These are phyloP conservation scores for Coriaria nepalensis DNA, from an alignment of 306 rosid species.

Conservation along the genomic window DNA sequence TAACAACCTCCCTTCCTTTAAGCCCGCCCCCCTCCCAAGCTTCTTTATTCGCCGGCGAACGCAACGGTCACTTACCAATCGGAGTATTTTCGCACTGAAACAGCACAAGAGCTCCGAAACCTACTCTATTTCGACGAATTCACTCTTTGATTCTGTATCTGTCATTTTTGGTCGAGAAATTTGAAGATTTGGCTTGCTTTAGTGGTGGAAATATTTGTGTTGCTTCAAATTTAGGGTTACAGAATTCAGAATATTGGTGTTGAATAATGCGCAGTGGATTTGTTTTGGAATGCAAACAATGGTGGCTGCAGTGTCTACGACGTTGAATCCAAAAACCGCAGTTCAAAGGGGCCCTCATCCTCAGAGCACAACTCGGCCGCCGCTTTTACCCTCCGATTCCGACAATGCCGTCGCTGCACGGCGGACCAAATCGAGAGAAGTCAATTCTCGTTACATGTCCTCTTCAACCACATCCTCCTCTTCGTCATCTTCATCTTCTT, in stretches of 20 bases:
- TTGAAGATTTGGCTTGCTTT: slow-evolving; percentile 1
- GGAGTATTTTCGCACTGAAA: slow-evolving; percentile 1
- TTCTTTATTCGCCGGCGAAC: slow-evolving; percentile 17
- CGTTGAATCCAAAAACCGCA: slow-evolving; percentile 36
- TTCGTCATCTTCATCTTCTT: slow-evolving; percentile 11
- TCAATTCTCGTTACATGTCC: slow-evolving; percentile 71
- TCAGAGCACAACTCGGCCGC: slow-evolving; percentile 45
- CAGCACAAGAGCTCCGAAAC: background rate
- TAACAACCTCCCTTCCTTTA: slow-evolving; percentile 2
- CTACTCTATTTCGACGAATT: background rate
- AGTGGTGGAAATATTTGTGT: background rate
- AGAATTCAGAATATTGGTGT: slow-evolving; percentile 17
- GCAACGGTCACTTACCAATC: slow-evolving; percentile 11
- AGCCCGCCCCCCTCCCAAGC: slow-evolving; percentile 1
- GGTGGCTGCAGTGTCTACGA: slow-evolving; percentile 66
- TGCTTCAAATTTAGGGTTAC: slow-evolving; percentile 19
- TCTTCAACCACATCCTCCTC: slow-evolving; percentile 34
- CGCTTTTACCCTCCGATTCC: slow-evolving; percentile 65
- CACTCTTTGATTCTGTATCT: background rate
- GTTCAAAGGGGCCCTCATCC: slow-evolving; percentile 26
- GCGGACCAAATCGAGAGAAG: slow-evolving; percentile 49
- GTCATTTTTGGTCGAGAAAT: slow-evolving; percentile 6
- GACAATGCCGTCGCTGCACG: slow-evolving; percentile 57
- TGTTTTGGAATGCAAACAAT: slow-evolving; percentile 21
- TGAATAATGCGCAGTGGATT: no score